Evolutionary conservation across 1,284 basidiomycete species (phyloP).

Genomic region (Cryptococcus sp.): DNA sequence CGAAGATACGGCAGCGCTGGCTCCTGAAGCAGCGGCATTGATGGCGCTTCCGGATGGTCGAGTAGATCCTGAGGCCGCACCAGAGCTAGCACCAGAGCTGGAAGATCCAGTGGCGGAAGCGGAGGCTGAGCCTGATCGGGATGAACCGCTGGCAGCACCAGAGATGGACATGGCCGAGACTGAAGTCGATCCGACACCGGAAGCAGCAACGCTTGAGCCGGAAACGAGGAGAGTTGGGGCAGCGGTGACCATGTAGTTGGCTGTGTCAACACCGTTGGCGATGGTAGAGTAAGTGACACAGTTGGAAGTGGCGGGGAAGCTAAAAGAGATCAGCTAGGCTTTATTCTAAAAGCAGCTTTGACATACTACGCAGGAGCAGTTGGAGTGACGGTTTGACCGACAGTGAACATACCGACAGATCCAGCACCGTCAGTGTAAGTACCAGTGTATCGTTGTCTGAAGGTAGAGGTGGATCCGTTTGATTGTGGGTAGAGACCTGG

Average conservation of each 20-base stretch:
- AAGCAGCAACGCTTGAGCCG: constrained; percentile 16
- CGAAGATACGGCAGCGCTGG: neutral
- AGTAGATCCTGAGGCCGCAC: neutral
- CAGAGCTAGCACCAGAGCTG: constrained; percentile 7
- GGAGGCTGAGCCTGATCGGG: constrained; percentile 22
- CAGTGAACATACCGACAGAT: constrained; percentile 22
- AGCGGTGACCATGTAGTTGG: constrained; percentile 33
- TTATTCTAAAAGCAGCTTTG: constrained; percentile 3
- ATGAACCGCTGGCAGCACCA: constrained; percentile 4
- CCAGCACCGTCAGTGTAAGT: constrained; percentile 30
- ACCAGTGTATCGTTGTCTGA: constrained; percentile 48
- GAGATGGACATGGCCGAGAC: constrained; percentile 8
- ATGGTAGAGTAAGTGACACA: constrained; percentile 46
- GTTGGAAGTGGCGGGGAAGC: constrained; percentile 41
- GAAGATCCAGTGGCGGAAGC: constrained; percentile 7
- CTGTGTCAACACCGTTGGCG: constrained; percentile 39
- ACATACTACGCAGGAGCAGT: constrained; percentile 23
- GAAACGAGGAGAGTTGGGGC: constrained; percentile 22
- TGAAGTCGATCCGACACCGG: constrained; percentile 23
- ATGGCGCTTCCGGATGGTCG: neutral
- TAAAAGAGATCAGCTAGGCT: neutral
- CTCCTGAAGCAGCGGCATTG: constrained; percentile 5
- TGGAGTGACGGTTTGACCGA: constrained; percentile 39
- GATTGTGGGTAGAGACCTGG: constrained; percentile 45
- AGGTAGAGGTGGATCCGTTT: constrained; percentile 43